A percentile compares a stretch with the other conserved stretches of the same genome.
Evolutionary conservation across 768 basidiomycete species (phyloP).

Genomic region (Cyathus striatus): DNA sequence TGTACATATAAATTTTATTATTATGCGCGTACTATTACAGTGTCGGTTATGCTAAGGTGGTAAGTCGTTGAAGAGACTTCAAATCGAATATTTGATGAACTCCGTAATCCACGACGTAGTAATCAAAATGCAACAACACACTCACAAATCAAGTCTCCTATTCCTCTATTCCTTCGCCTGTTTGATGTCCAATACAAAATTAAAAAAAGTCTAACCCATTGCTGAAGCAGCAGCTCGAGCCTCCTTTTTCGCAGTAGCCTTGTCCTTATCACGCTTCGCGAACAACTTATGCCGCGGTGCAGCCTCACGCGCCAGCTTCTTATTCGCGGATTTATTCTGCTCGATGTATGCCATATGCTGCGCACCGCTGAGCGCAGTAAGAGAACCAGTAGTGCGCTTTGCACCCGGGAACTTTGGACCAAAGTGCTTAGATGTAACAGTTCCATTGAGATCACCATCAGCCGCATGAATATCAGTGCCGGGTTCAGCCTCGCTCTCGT

Average conservation of each 20-base stretch:
- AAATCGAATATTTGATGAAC: too few relatives aligned
- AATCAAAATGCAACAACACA: too few relatives aligned
- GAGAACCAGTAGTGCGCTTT: slow-evolving; percentile 76
- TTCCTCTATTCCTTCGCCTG: too few relatives aligned
- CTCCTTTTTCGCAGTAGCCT: slow-evolving; percentile 47
- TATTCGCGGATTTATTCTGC: slow-evolving; percentile 89
- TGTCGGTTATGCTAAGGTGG: too few relatives aligned
- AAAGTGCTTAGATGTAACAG: slow-evolving; percentile 83
- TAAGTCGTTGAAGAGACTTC: too few relatives aligned
- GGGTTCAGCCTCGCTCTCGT: slow-evolving; percentile 86
- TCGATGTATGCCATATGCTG: slow-evolving; percentile 93
- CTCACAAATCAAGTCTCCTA: too few relatives aligned
- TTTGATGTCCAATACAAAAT: too few relatives aligned
- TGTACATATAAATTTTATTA: too few relatives aligned
- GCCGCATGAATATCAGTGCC: too few relatives aligned
- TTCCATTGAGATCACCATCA: slow-evolving; percentile 83
- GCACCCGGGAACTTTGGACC: slow-evolving; percentile 67
- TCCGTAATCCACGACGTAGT: too few relatives aligned
- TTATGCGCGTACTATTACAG: too few relatives aligned
- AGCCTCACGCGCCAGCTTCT: slow-evolving; percentile 56
- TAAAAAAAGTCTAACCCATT: too few relatives aligned
- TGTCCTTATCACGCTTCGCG: slow-evolving; percentile 76
- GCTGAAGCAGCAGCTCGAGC: slow-evolving; percentile 21
- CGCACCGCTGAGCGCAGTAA: slow-evolving; percentile 80
- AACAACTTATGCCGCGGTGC: slow-evolving; percentile 73